Percentiles rank a stretch among this genome's conserved stretches.
phyloP scores from a whole-genome alignment of 1,284 basidiomycete genomes.

The Phellopilus nigrolimitatus region DNA sequence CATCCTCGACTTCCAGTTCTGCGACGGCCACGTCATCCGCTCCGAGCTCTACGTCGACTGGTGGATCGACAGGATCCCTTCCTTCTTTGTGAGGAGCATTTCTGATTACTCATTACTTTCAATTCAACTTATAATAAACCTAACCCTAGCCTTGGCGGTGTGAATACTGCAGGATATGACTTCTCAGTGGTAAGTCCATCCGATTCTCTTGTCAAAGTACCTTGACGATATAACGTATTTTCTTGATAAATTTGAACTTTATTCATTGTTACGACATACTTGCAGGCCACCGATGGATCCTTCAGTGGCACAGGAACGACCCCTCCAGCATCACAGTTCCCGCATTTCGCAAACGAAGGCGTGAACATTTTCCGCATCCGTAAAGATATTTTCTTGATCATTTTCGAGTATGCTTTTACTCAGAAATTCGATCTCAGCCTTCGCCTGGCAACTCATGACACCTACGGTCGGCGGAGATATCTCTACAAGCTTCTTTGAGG shows the following conservation, averaged over 20 bases:
- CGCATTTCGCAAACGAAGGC: conserved; percentile 23
- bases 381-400: not conserved
- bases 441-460: conserved; percentile 34
- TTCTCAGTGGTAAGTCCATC: conserved; percentile 21
- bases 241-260: not conserved
- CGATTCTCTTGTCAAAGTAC: not conserved
- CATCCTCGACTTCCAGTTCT: conserved; percentile 5
- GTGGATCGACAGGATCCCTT: conserved; percentile 7
- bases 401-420: conserved; percentile 20
- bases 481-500: conserved; percentile 27
- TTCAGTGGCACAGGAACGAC: conserved; percentile 22
- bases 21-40: conserved; percentile 20
- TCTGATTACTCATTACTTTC: too few relatives aligned
- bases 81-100: too few relatives aligned
- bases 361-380: conserved; percentile 23
- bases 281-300: conserved; percentile 23
- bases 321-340: conserved; percentile 20
- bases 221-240: too few relatives aligned
- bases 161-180: conserved; percentile 27
- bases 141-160: conserved; percentile 23
- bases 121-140: too few relatives aligned
- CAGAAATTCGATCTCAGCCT: conserved; percentile 15
- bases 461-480: conserved; percentile 28
- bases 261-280: not conserved
- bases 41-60: conserved; percentile 22